Conservation (phyloP, 768 basidiomycete genomes). For the Cyclocybe aegerita region DNA sequence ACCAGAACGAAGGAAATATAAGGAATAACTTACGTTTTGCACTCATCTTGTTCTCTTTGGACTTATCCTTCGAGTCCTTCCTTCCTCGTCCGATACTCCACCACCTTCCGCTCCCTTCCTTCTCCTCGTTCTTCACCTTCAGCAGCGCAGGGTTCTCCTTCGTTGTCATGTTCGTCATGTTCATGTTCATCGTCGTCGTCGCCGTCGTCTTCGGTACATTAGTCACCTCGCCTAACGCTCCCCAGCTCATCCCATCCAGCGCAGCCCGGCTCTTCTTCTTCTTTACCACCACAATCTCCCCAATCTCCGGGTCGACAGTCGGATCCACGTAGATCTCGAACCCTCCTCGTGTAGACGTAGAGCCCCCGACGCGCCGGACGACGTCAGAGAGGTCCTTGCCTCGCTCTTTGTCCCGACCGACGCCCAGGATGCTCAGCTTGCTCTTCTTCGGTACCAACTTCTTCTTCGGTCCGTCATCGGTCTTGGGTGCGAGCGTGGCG, state of each 20-base stretch:
- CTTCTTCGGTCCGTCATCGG: conserved; percentile 22
- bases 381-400: conserved; percentile 60
- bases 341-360: conserved; percentile 38
- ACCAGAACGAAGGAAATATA: background rate
- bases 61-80: conserved; percentile 59
- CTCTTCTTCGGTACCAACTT: conserved; percentile 75
- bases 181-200: conserved; percentile 12
- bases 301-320: conserved; percentile 60
- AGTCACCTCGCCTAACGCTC: conserved; percentile 54
- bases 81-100: conserved; percentile 79
- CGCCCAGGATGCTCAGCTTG: conserved; percentile 47
- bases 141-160: conserved; percentile 25
- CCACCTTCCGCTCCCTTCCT: conserved; percentile 58
- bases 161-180: conserved; percentile 10
- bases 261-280: conserved; percentile 69
- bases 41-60: conserved; percentile 22
- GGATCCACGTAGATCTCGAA: conserved; percentile 78
- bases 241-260: conserved; percentile 61
- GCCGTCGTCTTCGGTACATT: conserved; percentile 40
- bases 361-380: conserved; percentile 45
- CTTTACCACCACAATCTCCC: conserved; percentile 72
- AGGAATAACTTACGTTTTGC: conserved; percentile 40
- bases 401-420: conserved; percentile 30
- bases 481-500: conserved; percentile 23
- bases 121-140: conserved; percentile 35